These are phyloP conservation scores for Parmelia sp. DNA, from an alignment of 495 filamentous ascomycete genomes.

Conservation along the genomic window DNA sequence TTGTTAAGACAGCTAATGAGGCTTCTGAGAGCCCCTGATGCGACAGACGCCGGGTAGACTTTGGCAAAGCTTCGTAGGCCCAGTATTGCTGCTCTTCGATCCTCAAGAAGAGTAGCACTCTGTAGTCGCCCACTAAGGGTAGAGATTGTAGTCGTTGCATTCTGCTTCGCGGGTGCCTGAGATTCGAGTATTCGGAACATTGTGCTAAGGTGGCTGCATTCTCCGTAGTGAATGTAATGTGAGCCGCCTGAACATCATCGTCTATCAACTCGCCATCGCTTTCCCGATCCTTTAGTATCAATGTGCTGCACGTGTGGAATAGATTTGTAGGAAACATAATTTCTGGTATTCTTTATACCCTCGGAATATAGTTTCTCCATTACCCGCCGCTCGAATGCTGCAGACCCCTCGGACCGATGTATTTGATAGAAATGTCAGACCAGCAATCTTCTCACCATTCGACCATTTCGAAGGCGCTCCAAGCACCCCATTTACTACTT, in stretches of 20 bases:
- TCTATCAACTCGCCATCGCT: slow-evolving; percentile 4
- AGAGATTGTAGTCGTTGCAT: slow-evolving; percentile 86
- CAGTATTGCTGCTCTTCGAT: slow-evolving; percentile 85
- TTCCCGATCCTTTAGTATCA: not conserved
- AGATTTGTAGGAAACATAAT: not conserved
- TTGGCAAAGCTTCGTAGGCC: slow-evolving; percentile 94
- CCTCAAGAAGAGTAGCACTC: slow-evolving; percentile 84
- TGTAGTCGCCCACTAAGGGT: slow-evolving; percentile 78
- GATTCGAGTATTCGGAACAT: slow-evolving; percentile 86
- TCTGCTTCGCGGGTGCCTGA: slow-evolving; percentile 90
- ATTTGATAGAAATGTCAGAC: not conserved
- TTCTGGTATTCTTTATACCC: not conserved
- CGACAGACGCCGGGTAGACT: slow-evolving; percentile 92
- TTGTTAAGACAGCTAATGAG: slow-evolving; percentile 78
- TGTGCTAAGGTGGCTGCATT: slow-evolving; percentile 10
- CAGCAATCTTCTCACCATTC: not conserved
- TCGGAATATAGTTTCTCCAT: slow-evolving; percentile 5
- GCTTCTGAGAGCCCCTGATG: slow-evolving; percentile 77
- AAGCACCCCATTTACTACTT: not conserved
- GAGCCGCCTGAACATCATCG: not conserved
- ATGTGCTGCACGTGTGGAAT: not conserved
- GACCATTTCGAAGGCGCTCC: not conserved
- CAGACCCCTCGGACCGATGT: not conserved
- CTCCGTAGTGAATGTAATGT: not conserved
- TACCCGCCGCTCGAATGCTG: not conserved